Conservation (phyloP, 2,329 filamentous ascomycete genomes). For the Zalaria obscura region DNA sequence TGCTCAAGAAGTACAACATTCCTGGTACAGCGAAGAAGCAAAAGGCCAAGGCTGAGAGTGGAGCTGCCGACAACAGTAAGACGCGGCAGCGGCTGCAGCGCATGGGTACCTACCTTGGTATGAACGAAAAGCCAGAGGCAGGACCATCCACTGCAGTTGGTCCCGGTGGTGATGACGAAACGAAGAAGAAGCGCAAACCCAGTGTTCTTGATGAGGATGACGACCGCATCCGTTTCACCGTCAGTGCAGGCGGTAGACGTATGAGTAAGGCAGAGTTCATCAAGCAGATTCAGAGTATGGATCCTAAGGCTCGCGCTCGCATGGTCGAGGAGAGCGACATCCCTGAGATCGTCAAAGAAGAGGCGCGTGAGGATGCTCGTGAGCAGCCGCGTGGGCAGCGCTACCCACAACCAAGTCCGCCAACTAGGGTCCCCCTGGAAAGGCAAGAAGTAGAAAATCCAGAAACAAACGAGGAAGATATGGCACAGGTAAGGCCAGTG, state of each 20-base stretch:
- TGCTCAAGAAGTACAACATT: conserved; percentile 71
- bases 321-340: conserved; percentile 33
- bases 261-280: conserved; percentile 76
- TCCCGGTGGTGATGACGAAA: conserved; percentile 8
- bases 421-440: background rate
- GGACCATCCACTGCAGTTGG: no score
- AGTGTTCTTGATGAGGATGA: conserved; percentile 46
- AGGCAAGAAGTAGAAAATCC: conserved; percentile 1
- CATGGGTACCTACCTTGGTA: conserved; percentile 41
- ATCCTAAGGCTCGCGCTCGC: conserved; percentile 46
- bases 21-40: conserved; percentile 36
- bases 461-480: background rate
- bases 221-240: conserved; percentile 59
- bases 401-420: background rate
- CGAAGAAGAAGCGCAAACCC: conserved; percentile 9
- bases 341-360: conserved; percentile 32
- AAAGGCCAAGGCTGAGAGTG: conserved; percentile 27
- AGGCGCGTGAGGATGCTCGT: conserved; percentile 28
- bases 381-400: conserved; percentile 9
- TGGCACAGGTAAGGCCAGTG: conserved; percentile 5
- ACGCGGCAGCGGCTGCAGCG: conserved; percentile 30
- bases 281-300: conserved; percentile 55
- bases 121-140: conserved; percentile 8
- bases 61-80: conserved; percentile 17
- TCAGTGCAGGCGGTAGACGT: conserved; percentile 55